Evolutionary conservation across 2,329 filamentous ascomycete species (phyloP), one percentile per base, ranked within the genome.

Genomic region (Trichoderma asperellum): DNA sequence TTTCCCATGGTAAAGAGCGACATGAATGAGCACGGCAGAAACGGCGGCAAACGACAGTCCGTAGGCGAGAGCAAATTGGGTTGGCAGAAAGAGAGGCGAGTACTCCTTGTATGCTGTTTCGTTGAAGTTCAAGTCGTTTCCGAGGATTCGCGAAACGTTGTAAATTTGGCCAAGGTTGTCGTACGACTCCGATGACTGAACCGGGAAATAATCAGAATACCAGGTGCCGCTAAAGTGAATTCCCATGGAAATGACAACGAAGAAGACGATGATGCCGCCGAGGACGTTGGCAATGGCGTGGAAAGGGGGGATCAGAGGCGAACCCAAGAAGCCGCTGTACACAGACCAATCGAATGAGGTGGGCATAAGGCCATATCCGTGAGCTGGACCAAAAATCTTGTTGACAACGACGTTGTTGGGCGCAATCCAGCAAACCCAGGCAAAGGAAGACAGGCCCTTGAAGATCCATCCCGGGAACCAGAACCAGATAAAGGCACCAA

Each of bases 21-120:
- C 85, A 69, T 89, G 87, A 8, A 88, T 82, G 53, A 89, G 77
- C 68, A 88, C 87, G 11, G 88, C 86, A 0, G 87, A 84, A 34
- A 91, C 84, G 27, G 89, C 87, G n/a, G 90, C 90, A 75, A 92
- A 92, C 0, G 87, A 88, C 12, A 91, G 80, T 1, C 89, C 89
- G 73, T 92, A 88, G 8, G 82, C 80, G 47, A 88, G 76, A 2
- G 85, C 84, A 70, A 87, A 92, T 70, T 90, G 89, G 0, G 88
- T 85, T 2, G 88, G 84, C 24, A 92, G 81, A 74, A 87, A 91
- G 4, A 91, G 82, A 1, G 89, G 89, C 24, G 89, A 91, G 76
- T 92, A 91, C 27, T 81, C 80, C 71, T 85, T 81, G 77, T 92
- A 92, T 16, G 86, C 86, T 2, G 82, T 83, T 73, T 85, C 83